Evolutionary conservation across 495 filamentous ascomycete genomes (phyloP).

Genomic region (Pseudoneurospora amorphoporcata): DNA sequence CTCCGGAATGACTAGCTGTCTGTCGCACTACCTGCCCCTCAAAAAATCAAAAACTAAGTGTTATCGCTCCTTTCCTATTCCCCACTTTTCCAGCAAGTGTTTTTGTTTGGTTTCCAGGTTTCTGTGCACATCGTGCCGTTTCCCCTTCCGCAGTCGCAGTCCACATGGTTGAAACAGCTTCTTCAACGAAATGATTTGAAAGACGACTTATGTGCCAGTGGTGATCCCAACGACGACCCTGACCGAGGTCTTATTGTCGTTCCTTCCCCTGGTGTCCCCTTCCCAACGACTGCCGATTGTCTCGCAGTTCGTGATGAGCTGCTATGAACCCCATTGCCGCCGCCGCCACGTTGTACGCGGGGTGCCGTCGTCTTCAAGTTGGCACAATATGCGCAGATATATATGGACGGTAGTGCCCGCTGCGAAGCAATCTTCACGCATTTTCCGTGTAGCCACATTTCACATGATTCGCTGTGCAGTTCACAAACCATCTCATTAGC

Average conservation of each 20-base stretch:
- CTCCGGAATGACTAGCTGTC: neutral
- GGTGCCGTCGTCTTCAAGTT: conserved; percentile 21
- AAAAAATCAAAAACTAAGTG: neutral
- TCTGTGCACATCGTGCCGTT: neutral
- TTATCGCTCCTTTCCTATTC: neutral
- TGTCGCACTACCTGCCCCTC: neutral
- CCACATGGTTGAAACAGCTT: neutral
- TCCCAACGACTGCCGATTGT: neutral
- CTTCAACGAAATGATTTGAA: conserved; percentile 43
- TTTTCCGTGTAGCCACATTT: conserved; percentile 70
- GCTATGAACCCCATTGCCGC: neutral
- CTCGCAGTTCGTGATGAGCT: neutral
- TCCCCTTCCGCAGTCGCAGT: neutral
- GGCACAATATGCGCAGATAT: conserved; percentile 72
- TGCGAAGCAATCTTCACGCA: conserved; percentile 59
- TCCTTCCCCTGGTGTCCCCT: neutral
- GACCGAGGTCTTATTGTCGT: neutral
- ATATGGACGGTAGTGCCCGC: conserved; percentile 57
- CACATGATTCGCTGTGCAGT: conserved; percentile 64
- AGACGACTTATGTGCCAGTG: conserved; percentile 55
- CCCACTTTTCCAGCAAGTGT: neutral
- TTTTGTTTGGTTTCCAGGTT: neutral
- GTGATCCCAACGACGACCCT: conserved; percentile 26
- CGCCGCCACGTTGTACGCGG: conserved; percentile 9
- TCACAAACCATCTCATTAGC: neutral